Percentiles rank a stretch among this genome's conserved stretches.
These are phyloP conservation scores for Pachysolen tannophilus DNA, from an alignment of 805 yeast genomes.

Conservation along the genomic window DNA sequence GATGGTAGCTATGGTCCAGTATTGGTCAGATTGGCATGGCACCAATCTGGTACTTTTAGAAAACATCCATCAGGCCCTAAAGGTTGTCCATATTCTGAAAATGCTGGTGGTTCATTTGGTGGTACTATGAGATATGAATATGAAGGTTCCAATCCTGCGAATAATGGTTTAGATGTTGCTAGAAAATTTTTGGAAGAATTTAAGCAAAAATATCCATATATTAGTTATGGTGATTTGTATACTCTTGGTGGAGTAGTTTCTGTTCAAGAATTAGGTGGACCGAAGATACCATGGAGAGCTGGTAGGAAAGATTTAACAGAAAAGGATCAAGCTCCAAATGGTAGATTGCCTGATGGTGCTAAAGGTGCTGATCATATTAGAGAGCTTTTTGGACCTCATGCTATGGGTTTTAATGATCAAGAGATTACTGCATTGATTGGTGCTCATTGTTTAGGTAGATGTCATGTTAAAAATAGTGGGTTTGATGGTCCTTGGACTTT, in stretches of 20 bases:
- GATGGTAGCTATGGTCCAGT: slow-evolving; percentile 53
- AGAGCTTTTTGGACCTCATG: slow-evolving; percentile 26
- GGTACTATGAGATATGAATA: slow-evolving; percentile 44
- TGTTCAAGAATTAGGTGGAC: slow-evolving; percentile 59
- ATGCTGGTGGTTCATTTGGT: slow-evolving; percentile 39
- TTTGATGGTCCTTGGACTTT: slow-evolving; percentile 91
- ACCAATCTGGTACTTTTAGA: slow-evolving; percentile 40
- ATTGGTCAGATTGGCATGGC: slow-evolving; percentile 41
- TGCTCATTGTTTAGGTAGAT: slow-evolving; percentile 41
- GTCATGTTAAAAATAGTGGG: slow-evolving; percentile 53
- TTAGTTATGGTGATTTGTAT: slow-evolving; percentile 63
- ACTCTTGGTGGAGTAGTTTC: slow-evolving; percentile 64
- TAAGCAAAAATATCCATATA: slow-evolving; percentile 47
- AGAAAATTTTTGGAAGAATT: slow-evolving; percentile 49
- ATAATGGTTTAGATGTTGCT: slow-evolving; percentile 45
- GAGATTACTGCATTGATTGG: slow-evolving; percentile 41
- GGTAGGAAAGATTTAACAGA: slow-evolving; percentile 34
- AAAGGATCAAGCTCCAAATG: slow-evolving; percentile 33
- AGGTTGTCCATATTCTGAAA: slow-evolving; percentile 24
- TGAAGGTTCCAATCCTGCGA: slow-evolving; percentile 43
- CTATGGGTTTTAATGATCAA: slow-evolving; percentile 40
- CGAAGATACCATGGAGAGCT: slow-evolving; percentile 48
- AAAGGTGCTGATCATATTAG: slow-evolving; percentile 37
- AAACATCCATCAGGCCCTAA: slow-evolving; percentile 20
- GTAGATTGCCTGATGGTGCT: slow-evolving; percentile 43